A percentile compares a stretch with the other conserved stretches of the same genome.
phyloP scores from a whole-genome alignment of 495 filamentous ascomycete species.

The Parmelia sp. region DNA sequence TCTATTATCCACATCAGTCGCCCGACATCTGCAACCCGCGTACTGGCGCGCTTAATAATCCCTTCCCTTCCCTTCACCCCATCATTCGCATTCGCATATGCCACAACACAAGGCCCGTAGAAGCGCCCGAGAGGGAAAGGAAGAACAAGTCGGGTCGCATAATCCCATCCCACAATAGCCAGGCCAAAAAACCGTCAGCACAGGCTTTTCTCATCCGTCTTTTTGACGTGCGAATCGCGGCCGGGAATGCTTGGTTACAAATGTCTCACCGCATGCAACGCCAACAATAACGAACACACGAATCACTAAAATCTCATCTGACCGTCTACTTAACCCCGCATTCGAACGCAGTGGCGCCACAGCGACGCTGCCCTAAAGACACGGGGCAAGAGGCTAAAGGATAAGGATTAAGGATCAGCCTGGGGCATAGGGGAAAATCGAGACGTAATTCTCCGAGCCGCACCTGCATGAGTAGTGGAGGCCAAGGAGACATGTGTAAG shows the following conservation, averaged over 20 bases:
- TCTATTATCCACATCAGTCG: too few relatives aligned
- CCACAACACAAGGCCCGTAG: not conserved
- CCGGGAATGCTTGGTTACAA: too few relatives aligned
- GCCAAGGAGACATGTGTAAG: not conserved
- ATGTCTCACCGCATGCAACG: not conserved
- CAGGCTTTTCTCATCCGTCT: not conserved
- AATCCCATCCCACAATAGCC: not conserved
- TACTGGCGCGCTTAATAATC: too few relatives aligned
- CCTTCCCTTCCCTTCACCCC: too few relatives aligned
- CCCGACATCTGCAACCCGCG: too few relatives aligned
- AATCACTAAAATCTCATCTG: not conserved
- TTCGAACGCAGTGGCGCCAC: not conserved
- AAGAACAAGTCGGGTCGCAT: not conserved
- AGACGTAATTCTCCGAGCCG: constrained; percentile 10
- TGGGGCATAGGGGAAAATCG: not conserved
- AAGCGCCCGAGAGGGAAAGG: not conserved
- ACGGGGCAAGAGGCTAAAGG: not conserved
- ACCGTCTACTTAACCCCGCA: constrained; percentile 8
- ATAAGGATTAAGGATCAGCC: not conserved
- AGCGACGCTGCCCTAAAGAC: constrained; percentile 5
- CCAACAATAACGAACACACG: not conserved
- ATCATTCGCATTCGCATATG: too few relatives aligned
- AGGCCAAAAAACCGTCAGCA: too few relatives aligned
- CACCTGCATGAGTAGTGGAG: not conserved
- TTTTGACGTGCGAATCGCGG: constrained; percentile 5